A percentile compares a stretch with the other conserved stretches of the same genome.
phyloP scores from a whole-genome alignment of 305 asterid species.

The Salvia sclarea region DNA sequence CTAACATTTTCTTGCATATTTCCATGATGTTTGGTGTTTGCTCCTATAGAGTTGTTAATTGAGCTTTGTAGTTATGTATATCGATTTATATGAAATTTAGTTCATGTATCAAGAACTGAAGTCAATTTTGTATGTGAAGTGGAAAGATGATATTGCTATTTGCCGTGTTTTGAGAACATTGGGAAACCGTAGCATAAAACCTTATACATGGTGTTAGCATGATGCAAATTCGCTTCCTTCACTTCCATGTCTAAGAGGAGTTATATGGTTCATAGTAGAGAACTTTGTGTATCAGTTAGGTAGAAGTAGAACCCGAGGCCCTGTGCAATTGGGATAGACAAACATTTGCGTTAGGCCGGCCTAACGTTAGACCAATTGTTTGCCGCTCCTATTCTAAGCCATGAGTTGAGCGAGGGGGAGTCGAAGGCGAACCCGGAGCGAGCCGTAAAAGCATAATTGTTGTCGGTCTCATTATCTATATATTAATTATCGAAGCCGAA shows the following conservation, averaged over 20 bases:
- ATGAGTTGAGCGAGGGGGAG: too few relatives aligned
- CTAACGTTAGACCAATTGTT: too few relatives aligned
- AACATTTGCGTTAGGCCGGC: too few relatives aligned
- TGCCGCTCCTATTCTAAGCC: too few relatives aligned
- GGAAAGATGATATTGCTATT: not conserved
- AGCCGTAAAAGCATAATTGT: too few relatives aligned
- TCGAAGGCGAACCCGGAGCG: too few relatives aligned
- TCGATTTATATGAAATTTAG: not conserved
- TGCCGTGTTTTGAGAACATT: not conserved
- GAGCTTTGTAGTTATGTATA: slow-evolving; percentile 6
- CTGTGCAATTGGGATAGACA: too few relatives aligned
- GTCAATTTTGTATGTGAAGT: not conserved
- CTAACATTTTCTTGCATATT: not conserved
- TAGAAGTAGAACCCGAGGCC: not conserved
- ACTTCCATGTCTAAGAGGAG: not conserved
- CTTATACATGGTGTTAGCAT: not conserved
- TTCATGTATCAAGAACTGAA: too few relatives aligned
- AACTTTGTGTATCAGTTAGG: not conserved
- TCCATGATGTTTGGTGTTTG: slow-evolving; percentile 8
- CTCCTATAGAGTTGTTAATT: slow-evolving; percentile 18
- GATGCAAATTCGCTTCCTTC: not conserved
- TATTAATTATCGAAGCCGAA: too few relatives aligned
- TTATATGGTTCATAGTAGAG: not conserved
- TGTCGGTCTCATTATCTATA: too few relatives aligned
- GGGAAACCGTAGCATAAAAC: not conserved